These are phyloP conservation scores for Cystobasidium tubakii DNA, from an alignment of 768 basidiomycete genomes.

Conservation along the genomic window DNA sequence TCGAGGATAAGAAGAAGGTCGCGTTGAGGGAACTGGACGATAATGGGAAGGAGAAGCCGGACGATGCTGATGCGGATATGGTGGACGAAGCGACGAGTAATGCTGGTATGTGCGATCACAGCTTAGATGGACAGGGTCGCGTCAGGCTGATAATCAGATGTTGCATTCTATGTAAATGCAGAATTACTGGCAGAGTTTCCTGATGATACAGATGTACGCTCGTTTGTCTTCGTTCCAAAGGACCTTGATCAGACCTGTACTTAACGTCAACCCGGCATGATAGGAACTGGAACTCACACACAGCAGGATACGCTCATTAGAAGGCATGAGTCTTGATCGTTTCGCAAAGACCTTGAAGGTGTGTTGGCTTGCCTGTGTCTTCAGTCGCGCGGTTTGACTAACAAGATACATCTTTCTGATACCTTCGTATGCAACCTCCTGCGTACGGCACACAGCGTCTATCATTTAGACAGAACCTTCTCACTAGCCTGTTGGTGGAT, in stretches of 20 bases:
- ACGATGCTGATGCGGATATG: not conserved
- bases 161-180: not conserved
- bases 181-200: conserved; percentile 38
- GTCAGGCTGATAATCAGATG: not conserved
- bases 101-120: not conserved
- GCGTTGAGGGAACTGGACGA: conserved; percentile 16
- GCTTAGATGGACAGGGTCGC: not conserved
- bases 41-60: not conserved
- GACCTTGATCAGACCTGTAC: not conserved
- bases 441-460: conserved; percentile 37
- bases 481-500: conserved; percentile 42
- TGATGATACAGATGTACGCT: conserved; percentile 25
- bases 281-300: conserved; percentile 46
- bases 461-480: conserved; percentile 46
- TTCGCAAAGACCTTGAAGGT: conserved; percentile 41
- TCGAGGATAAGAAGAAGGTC: conserved; percentile 31
- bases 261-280: not conserved
- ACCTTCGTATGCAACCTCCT: too few species aligned
- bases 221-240: not conserved
- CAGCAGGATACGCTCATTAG: conserved; percentile 40
- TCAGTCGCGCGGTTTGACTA: not conserved
- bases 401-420: too few species aligned
- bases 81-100: not conserved
- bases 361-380: not conserved
- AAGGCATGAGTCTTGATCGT: conserved; percentile 39